These are phyloP conservation scores for Exophiala phaeomuriformis DNA, from an alignment of 2,329 filamentous ascomycete genomes.

Conservation along the genomic window DNA sequence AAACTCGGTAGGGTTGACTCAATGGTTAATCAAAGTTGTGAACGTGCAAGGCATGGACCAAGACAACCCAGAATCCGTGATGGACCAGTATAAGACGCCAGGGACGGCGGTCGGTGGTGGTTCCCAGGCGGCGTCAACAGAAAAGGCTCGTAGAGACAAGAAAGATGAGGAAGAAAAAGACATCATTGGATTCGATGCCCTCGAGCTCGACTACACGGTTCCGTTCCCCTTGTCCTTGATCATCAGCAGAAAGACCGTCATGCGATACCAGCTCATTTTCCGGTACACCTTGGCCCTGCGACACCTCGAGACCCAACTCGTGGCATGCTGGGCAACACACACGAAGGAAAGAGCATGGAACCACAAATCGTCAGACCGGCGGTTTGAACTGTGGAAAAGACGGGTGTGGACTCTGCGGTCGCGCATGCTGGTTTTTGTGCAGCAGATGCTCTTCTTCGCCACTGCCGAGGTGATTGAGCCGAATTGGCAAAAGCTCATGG, in stretches of 20 bases:
- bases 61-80: slow-evolving; percentile 54
- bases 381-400: slow-evolving; percentile 85
- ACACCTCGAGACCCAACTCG: slow-evolving; percentile 80
- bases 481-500: slow-evolving; percentile 92
- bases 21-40: slow-evolving; percentile 90
- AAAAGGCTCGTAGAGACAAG: slow-evolving; percentile 56
- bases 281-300: slow-evolving; percentile 85
- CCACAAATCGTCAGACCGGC: slow-evolving; percentile 64
- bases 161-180: slow-evolving; percentile 84
- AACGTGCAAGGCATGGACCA: slow-evolving; percentile 94
- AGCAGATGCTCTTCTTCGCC: slow-evolving; percentile 94
- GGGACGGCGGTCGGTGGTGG: slow-evolving; percentile 37
- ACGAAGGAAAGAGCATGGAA: slow-evolving; percentile 75
- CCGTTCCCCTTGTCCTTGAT: slow-evolving; percentile 94
- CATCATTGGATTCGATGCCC: slow-evolving; percentile 80
- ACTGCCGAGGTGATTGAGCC: slow-evolving; percentile 96
- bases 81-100: slow-evolving; percentile 67
- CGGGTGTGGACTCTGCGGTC: slow-evolving; percentile 85
- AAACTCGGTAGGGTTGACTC: slow-evolving; percentile 88
- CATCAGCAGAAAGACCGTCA: slow-evolving; percentile 92
- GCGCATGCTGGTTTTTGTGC: slow-evolving; percentile 93
- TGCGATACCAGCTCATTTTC: slow-evolving; percentile 92
- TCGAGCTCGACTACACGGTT: slow-evolving; percentile 89
- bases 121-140: slow-evolving; percentile 11
- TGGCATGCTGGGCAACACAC: slow-evolving; percentile 83